These are phyloP conservation scores for Microascus cirrosus DNA, from an alignment of 2,329 filamentous ascomycete species.

Conservation along the genomic window DNA sequence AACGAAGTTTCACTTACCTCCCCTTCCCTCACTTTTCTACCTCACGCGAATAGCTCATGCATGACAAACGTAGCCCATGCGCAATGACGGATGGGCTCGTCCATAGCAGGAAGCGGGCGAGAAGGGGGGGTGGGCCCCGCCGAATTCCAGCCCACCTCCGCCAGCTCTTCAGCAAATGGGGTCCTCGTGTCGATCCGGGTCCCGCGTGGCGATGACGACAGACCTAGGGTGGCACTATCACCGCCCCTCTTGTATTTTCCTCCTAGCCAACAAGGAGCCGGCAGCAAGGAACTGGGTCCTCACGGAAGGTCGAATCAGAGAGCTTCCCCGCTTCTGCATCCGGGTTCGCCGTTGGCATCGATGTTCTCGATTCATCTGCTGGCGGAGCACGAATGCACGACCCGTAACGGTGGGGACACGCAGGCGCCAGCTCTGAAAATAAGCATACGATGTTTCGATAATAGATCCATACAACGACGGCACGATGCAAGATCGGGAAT, in stretches of 20 bases:
- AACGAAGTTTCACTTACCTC: not conserved
- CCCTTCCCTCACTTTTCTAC: not conserved
- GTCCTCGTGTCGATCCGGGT: not conserved
- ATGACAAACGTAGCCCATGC: not conserved
- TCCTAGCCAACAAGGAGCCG: not conserved
- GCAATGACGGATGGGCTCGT: not conserved
- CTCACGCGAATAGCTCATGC: not conserved
- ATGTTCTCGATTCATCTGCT: not conserved
- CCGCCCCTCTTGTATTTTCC: not conserved
- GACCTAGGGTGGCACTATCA: not conserved
- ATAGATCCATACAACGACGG: no score
- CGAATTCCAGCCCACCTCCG: not conserved
- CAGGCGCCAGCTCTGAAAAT: no score
- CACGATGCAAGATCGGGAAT: no score
- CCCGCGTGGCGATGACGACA: not conserved
- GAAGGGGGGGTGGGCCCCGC: not conserved
- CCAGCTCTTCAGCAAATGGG: not conserved
- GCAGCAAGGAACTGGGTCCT: not conserved
- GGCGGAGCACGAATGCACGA: no score
- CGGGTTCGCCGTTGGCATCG: slow-evolving; percentile 14
- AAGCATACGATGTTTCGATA: no score
- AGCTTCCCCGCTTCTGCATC: slow-evolving; percentile 47
- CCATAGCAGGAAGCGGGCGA: not conserved
- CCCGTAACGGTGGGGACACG: no score
- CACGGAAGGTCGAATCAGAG: slow-evolving; percentile 28